These are phyloP conservation scores for Phaeoacremonium minimum DNA, from an alignment of 2,329 filamentous ascomycete genomes.

Conservation along the genomic window DNA sequence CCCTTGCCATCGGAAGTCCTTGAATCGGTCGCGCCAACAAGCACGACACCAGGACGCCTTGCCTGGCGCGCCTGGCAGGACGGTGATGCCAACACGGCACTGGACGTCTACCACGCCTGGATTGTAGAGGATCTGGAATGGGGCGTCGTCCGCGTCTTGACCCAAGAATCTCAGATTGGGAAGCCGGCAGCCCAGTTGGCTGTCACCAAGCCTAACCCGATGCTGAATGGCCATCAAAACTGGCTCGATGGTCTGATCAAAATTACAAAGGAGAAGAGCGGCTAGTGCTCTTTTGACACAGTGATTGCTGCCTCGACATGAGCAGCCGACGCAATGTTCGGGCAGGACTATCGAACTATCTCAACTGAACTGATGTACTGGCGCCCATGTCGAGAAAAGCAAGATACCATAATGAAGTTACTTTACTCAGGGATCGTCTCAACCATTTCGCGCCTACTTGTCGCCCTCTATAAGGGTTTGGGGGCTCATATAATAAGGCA, in stretches of 20 bases:
- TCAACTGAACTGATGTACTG: no score
- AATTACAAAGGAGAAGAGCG: no score
- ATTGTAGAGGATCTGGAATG: constrained; percentile 21
- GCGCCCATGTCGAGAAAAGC: no score
- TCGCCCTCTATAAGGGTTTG: no score
- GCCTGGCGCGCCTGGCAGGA: constrained; percentile 17
- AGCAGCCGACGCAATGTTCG: no score
- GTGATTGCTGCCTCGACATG: no score
- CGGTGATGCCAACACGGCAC: constrained; percentile 8
- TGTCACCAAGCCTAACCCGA: constrained; percentile 16
- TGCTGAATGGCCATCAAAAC: constrained; percentile 21
- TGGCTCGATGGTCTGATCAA: constrained; percentile 19
- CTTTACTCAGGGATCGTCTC: no score
- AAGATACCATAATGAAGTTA: no score
- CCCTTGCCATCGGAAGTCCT: constrained; percentile 15
- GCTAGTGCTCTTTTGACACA: no score
- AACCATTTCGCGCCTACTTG: no score
- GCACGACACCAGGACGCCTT: constrained; percentile 12
- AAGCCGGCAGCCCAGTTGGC: constrained; percentile 14
- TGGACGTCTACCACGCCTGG: constrained; percentile 21
- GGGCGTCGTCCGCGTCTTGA: constrained; percentile 19
- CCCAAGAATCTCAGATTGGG: constrained; percentile 23
- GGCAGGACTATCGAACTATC: no score
- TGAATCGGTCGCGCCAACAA: constrained; percentile 15
- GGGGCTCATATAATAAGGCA: no score